Evolutionary conservation across 1,284 basidiomycete species (phyloP), one percentile per base, ranked within the genome.

Genomic region (Apiotrichum montevideense): DNA sequence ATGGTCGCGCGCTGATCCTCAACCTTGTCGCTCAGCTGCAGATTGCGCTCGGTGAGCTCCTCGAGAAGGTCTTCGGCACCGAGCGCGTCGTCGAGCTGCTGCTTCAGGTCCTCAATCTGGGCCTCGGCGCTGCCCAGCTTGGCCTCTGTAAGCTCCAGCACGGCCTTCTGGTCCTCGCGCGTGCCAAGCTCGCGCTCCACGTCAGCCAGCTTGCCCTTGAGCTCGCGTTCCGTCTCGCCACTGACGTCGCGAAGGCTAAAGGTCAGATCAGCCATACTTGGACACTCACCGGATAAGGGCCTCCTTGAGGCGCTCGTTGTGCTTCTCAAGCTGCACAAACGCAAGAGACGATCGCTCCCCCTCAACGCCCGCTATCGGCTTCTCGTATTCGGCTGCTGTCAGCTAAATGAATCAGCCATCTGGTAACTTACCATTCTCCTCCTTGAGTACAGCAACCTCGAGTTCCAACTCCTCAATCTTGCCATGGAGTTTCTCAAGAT

Each of bases 31-130:
- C 88, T 86, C 51, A 96, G 83, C 76, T 87, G 84, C 29, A 97
- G 80, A 72, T 98, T 98, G 32, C 92, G 85, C 70, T 98, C 96
- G 0, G 95, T 98, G 40, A 99, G 81, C 68, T 93, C 87, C 46
- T 97, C 92, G 6, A 98, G 83, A 81, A 99, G 87, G 62, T 98
- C 96, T 73, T 98, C 94, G 0, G 93, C 92, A 15, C 90, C 90
- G 2, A 96, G 81, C 0, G 96, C 91, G 72, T 95, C 92, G 69
- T 99, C 96, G 9, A 98, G 84, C 72, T 98, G 95, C 14, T 85
- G 71, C 74, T 98, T 98, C 58, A 98, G 85, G 57, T 97, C 92
- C 64, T 96, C 92, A 34, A 98, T 85, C 65, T 96, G 90, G 1
- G 82, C 82, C 68, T 97, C 92, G 6, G 91, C 88, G 64, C 90